Evolutionary conservation across 2,329 filamentous ascomycete species (phyloP), one percentile per base, ranked within the genome.

Genomic region (Alternaria novae-zelandiae): DNA sequence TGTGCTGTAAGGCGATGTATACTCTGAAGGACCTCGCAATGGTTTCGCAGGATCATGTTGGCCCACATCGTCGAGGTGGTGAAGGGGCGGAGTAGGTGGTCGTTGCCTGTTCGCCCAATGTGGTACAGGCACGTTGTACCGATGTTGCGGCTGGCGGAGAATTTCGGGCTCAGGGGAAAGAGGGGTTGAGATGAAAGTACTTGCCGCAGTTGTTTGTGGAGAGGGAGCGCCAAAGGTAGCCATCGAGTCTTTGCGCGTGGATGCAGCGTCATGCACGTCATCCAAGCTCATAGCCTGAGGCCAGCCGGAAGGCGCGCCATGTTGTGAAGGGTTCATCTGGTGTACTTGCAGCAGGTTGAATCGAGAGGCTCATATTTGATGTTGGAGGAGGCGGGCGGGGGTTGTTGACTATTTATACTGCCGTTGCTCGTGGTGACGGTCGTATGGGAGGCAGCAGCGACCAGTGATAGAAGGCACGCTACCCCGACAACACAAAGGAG

Each of bases 41-140:
- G 43, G 55, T 9, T 28, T 13, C 9, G 49, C 41, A 11, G 54
- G 23, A 11, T 54, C 32, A 51, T 43, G 49, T n/a, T 45, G 49
- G 54, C 12, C 46, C 21, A 26, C 50, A 32, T 61, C 41, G 4
- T 64, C 43, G 8, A 30, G 20, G 23, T 56, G 10, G 11, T 61
- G 62, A 36, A 50, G 17, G 43, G 64, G 61, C 9, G 54, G 61
- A 43, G 61, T 61, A 20, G 43, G 54, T 13, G 61, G 43, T 26
- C 30, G 51, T 21, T 43, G 23, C 10, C 30, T 17, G 23, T 49
- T 10, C 1, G 13, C 28, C 21, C 30, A 32, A 20, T 41, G 21
- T 12, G 13, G 20, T 28, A 54, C 41, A 23, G 36, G 45, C 10
- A 57, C 12, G 13, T 15, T 20, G 20, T 57, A 25, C n/a, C 17